Conservation (phyloP, 495 filamentous ascomycete species). For the Penicillium psychrofluorescens region DNA sequence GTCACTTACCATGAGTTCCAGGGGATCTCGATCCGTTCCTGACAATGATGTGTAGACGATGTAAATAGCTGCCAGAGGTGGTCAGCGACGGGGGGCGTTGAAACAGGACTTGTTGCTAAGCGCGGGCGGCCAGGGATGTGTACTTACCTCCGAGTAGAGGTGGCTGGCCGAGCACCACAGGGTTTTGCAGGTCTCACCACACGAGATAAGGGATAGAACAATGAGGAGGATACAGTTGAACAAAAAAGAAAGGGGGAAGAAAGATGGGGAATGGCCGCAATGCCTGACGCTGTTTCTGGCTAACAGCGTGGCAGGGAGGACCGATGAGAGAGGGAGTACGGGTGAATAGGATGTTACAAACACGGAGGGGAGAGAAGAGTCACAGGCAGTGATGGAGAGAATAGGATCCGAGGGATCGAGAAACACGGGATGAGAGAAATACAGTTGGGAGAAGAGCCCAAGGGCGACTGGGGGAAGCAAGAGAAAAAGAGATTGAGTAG, state of each 20-base stretch:
- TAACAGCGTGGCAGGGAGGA: not conserved
- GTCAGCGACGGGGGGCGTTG: slow-evolving; percentile 2
- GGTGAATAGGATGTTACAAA: slow-evolving; percentile 15
- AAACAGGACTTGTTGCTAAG: slow-evolving; percentile 9
- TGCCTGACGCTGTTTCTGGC: not conserved
- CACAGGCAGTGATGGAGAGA: slow-evolving; percentile 1
- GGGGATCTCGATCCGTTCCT: not conserved
- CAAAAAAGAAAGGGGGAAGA: not conserved
- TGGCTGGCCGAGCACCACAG: slow-evolving; percentile 1
- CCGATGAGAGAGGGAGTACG: slow-evolving; percentile 3
- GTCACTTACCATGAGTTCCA: slow-evolving; percentile 14
- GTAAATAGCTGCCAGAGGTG: not conserved
- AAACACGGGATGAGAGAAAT: slow-evolving; percentile 2
- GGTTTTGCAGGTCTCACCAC: not conserved
- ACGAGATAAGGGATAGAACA: slow-evolving; percentile 2
- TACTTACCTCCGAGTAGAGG: slow-evolving; percentile 10
- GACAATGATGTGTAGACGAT: not conserved
- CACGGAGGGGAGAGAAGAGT: slow-evolving; percentile 1
- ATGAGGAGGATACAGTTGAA: not conserved
- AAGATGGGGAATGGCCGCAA: not conserved
- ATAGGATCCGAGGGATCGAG: not conserved
- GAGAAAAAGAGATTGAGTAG: slow-evolving; percentile 19
- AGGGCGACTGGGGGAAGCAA: slow-evolving; percentile 10
- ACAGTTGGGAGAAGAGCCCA: slow-evolving; percentile 3
- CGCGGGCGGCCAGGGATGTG: slow-evolving; percentile 35